Percentiles rank a stretch among this genome's conserved stretches.
phyloP scores from a whole-genome alignment of 163 green algal species.

The Smithsoniella earleae region DNA sequence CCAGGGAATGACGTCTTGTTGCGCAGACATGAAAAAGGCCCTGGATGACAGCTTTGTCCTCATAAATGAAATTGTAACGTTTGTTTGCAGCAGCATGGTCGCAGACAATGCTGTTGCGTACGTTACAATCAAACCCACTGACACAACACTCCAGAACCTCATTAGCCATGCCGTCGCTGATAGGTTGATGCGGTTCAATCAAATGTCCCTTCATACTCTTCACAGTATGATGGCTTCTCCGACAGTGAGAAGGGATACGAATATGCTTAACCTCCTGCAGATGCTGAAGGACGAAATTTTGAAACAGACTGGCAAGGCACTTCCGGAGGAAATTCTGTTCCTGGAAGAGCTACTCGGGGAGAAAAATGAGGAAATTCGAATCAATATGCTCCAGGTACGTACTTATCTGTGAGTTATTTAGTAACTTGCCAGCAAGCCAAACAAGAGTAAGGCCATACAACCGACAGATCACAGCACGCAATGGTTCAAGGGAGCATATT shows the following conservation, averaged over 20 bases:
- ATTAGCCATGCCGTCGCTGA: slow-evolving; percentile 12
- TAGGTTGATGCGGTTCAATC: neutral
- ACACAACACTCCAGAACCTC: neutral
- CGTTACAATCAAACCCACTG: neutral
- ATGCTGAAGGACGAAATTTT: slow-evolving; percentile 12
- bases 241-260: neutral
- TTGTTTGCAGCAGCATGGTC: slow-evolving; percentile 16
- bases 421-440: too few species aligned
- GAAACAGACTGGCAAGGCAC: neutral
- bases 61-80: neutral
- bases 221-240: slow-evolving; percentile 7
- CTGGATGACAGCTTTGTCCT: slow-evolving; percentile 2
- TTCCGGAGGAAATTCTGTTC: neutral
- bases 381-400: neutral
- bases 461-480: too few species aligned
- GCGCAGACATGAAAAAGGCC: neutral
- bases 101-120: slow-evolving; percentile 9
- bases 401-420: too few species aligned
- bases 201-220: slow-evolving; percentile 9
- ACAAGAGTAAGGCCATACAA: too few species aligned
- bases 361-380: neutral
- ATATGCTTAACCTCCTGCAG: neutral
- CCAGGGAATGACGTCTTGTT: too few species aligned
- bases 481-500: too few species aligned
- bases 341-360: neutral